A percentile compares a stretch with the other conserved stretches of the same genome.
phyloP scores from a whole-genome alignment of 345 rosid species.

The Populus ilicifolia region DNA sequence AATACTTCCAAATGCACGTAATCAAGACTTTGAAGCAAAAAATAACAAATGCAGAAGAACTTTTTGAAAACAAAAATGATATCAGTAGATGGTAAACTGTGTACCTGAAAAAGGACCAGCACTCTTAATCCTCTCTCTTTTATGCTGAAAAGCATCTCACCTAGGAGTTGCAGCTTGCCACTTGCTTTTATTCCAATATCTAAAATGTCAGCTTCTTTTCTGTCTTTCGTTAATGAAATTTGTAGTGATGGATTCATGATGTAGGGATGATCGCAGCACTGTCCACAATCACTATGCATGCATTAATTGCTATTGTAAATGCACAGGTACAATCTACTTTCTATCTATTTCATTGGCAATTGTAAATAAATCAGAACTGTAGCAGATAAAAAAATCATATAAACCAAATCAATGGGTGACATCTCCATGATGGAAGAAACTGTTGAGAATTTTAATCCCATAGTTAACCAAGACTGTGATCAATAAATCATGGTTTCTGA shows the following conservation, averaged over 20 bases:
- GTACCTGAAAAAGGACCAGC: conserved; percentile 84
- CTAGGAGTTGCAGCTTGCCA: conserved; percentile 79
- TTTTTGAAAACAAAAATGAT: not conserved
- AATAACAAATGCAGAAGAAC: too few species aligned
- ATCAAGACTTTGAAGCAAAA: not conserved
- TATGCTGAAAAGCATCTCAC: conserved; percentile 59
- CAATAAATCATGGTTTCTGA: not conserved
- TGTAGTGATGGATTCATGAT: conserved; percentile 47
- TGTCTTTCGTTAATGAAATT: conserved; percentile 34
- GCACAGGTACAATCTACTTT: not conserved
- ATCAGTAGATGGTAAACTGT: conserved; percentile 9
- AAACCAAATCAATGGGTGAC: not conserved
- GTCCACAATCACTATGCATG: conserved; percentile 28
- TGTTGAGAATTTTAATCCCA: not conserved
- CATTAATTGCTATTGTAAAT: not conserved
- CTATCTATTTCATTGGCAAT: too few species aligned
- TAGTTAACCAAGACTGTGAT: not conserved
- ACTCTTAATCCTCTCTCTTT: conserved; percentile 53
- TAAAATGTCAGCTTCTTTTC: conserved; percentile 35
- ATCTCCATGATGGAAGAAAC: not conserved
- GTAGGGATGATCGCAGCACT: conserved; percentile 96
- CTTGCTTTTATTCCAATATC: conserved; percentile 85
- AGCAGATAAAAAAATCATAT: not conserved
- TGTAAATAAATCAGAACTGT: not conserved
- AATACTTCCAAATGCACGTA: not conserved